phyloP scores from a whole-genome alignment of 1,284 basidiomycete species.

The Fomitiporia mediterranea region DNA sequence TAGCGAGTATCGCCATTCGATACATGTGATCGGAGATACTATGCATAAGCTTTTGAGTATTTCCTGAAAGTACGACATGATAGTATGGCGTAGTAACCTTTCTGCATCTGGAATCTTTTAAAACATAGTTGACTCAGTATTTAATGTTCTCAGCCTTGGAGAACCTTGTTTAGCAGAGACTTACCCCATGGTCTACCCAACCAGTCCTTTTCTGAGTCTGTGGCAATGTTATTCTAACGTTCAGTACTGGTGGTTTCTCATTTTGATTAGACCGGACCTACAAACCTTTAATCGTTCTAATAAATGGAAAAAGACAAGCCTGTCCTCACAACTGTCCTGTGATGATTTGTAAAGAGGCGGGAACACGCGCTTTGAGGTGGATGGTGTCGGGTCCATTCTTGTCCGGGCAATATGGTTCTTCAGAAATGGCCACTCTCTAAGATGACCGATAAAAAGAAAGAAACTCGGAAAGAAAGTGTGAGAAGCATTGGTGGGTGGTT shows the following conservation, averaged over 20 bases:
- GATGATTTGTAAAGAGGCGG: conserved; percentile 52
- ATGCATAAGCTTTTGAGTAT: conserved; percentile 7
- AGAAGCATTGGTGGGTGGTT: too few relatives aligned
- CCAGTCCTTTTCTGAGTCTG: conserved; percentile 94
- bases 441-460: too few relatives aligned
- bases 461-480: too few relatives aligned
- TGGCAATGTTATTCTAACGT: background rate
- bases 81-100: conserved; percentile 47
- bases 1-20: conserved; percentile 88
- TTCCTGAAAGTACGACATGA: conserved; percentile 10
- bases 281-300: conserved; percentile 81
- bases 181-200: conserved; percentile 81
- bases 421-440: too few relatives aligned
- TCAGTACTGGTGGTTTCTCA: too few relatives aligned
- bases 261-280: too few relatives aligned
- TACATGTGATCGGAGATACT: conserved; percentile 99
- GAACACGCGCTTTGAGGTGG: conserved; percentile 33
- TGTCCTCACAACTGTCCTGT: conserved; percentile 57
- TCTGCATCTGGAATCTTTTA: conserved; percentile 71
- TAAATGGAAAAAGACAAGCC: conserved; percentile 85
- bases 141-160: background rate
- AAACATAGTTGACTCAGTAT: background rate
- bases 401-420: too few relatives aligned
- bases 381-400: background rate
- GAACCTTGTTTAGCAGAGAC: conserved; percentile 23